Evolutionary conservation across 2,329 filamentous ascomycete species (phyloP).

Genomic region (Verticillium alfalfae): DNA sequence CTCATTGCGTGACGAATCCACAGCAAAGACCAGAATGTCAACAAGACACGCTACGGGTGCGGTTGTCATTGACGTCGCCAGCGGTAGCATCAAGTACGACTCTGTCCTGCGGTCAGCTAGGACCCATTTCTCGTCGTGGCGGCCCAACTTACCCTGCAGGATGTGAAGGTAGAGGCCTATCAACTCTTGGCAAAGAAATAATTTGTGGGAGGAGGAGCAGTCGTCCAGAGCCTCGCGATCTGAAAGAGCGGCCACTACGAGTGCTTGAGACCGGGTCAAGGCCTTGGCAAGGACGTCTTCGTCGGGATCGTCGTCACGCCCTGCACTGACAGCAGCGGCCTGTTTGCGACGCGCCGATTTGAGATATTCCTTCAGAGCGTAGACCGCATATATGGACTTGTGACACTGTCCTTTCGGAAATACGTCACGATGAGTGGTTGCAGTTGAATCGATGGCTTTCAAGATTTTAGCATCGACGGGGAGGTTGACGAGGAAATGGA

Average conservation of each 20-base stretch:
- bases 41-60: conserved; percentile 23
- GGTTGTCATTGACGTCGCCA: background rate
- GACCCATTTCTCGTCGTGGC: no score
- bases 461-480: conserved; percentile 62
- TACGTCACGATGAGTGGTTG: conserved; percentile 50
- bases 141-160: conserved; percentile 41
- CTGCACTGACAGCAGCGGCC: background rate
- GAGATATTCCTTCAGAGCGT: conserved; percentile 61
- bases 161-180: conserved; percentile 51
- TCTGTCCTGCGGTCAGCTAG: conserved; percentile 17
- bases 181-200: conserved; percentile 46
- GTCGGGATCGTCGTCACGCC: conserved; percentile 6
- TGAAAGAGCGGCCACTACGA: conserved; percentile 42
- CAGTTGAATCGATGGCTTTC: conserved; percentile 48
- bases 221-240: conserved; percentile 6
- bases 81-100: conserved; percentile 1
- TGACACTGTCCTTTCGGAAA: conserved; percentile 67
- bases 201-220: conserved; percentile 33
- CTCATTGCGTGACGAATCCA: conserved; percentile 5
- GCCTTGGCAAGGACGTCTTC: conserved; percentile 15
- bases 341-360: conserved; percentile 28
- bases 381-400: conserved; percentile 67
- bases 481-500: conserved; percentile 64
- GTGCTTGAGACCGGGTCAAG: conserved; percentile 38
- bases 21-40: conserved; percentile 16